phyloP scores from a whole-genome alignment of 2,329 filamentous ascomycete species.

The Fusarium proliferatum region DNA sequence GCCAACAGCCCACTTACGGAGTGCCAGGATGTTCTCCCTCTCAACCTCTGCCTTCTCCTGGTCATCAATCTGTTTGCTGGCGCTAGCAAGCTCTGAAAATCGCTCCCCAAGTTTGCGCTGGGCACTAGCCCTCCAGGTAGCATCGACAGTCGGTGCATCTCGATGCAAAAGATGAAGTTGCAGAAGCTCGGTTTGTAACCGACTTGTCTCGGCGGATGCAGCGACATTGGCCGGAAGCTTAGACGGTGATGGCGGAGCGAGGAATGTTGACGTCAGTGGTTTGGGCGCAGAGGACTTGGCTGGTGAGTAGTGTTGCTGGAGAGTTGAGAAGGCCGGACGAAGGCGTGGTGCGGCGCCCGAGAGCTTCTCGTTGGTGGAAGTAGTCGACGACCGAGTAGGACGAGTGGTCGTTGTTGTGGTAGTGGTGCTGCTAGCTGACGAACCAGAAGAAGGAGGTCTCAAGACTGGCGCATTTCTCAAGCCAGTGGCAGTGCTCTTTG shows the following conservation, averaged over 20 bases:
- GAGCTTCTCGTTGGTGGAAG: conserved; percentile 33
- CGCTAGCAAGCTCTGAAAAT: conserved; percentile 55
- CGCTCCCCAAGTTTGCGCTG: conserved; percentile 57
- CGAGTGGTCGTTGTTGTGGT: conserved; percentile 33
- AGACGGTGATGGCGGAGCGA: conserved; percentile 70
- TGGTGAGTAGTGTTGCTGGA: conserved; percentile 76
- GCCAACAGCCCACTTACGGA: conserved; percentile 61
- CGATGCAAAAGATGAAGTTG: conserved; percentile 74
- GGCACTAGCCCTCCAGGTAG: conserved; percentile 68
- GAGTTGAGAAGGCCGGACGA: conserved; percentile 69
- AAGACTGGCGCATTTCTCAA: conserved; percentile 43
- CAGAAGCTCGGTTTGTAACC: conserved; percentile 72
- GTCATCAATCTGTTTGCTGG: conserved; percentile 49
- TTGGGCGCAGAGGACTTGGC: conserved; percentile 71
- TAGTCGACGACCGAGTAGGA: conserved; percentile 25
- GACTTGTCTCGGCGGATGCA: conserved; percentile 66
- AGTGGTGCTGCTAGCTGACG: conserved; percentile 36
- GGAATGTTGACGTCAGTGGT: conserved; percentile 66
- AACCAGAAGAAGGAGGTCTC: conserved; percentile 47
- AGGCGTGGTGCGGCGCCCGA: conserved; percentile 47
- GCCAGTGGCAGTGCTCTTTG: conserved; percentile 49
- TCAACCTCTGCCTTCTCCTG: conserved; percentile 60
- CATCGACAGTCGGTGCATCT: conserved; percentile 57
- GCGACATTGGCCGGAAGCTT: conserved; percentile 71
- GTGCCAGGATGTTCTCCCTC: conserved; percentile 61